A percentile compares a stretch with the other conserved stretches of the same genome.
Conservation (phyloP, 139 green algal genomes). For the Spirogloea muscicola region DNA sequence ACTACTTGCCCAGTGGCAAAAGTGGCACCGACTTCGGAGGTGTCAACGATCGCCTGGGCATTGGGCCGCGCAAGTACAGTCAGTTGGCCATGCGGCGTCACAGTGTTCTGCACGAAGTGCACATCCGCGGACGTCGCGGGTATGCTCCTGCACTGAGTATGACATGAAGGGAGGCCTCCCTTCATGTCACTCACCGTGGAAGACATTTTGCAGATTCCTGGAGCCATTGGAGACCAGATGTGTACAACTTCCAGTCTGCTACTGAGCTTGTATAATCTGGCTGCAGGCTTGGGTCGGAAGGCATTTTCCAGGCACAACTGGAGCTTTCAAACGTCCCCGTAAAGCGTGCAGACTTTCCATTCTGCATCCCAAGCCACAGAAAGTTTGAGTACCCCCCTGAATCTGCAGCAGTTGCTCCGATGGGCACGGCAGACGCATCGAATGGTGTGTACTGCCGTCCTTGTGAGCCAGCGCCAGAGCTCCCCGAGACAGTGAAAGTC, state of each 20-base stretch:
- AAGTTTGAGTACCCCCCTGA: neutral
- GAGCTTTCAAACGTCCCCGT: neutral
- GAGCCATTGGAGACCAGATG: constrained; percentile 34
- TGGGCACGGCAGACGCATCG: constrained; percentile 12
- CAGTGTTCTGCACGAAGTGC: constrained; percentile 9
- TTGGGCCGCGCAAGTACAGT: constrained; percentile 12
- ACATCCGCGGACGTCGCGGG: neutral
- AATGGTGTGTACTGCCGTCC: constrained; percentile 43
- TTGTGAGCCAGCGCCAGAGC: constrained; percentile 19
- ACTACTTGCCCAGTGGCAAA: too few species aligned
- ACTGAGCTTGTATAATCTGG: too few species aligned
- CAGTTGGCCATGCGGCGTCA: constrained; percentile 1
- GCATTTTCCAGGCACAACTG: constrained; percentile 11
- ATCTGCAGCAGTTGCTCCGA: constrained; percentile 6
- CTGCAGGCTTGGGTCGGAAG: too few species aligned
- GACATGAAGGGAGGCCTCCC: too few species aligned
- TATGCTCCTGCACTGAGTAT: constrained; percentile 22
- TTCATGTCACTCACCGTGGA: too few species aligned
- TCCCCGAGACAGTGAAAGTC: constrained; percentile 18
- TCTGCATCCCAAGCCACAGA: constrained; percentile 34
- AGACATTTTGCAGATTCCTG: neutral
- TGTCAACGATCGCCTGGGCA: constrained; percentile 36
- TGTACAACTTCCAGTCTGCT: too few species aligned
- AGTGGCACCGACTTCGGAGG: constrained; percentile 20
- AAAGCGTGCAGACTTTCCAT: constrained; percentile 14